Evolutionary conservation across 345 rosid species (phyloP).

Genomic region (Geranium rotundifolium): DNA sequence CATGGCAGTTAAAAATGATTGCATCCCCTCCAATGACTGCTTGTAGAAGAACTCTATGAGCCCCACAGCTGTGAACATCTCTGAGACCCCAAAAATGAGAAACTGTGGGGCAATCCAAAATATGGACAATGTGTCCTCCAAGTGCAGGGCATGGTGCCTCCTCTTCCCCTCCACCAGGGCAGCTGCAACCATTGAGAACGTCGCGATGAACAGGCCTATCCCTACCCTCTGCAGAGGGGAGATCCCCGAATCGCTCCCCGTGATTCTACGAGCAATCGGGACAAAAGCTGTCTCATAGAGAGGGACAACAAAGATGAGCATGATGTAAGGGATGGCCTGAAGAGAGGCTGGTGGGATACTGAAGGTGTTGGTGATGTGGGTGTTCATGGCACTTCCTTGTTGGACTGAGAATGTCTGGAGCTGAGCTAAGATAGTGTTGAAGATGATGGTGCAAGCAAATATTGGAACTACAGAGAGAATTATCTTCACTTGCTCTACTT

Average conservation of each 20-base stretch:
- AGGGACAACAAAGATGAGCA: conserved; percentile 73
- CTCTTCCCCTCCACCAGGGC: conserved; percentile 79
- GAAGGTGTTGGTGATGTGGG: conserved; percentile 48
- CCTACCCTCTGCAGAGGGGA: conserved; percentile 74
- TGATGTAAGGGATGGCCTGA: conserved; percentile 83
- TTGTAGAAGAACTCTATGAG: conserved; percentile 93
- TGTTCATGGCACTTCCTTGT: conserved; percentile 81
- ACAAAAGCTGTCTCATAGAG: conserved; percentile 60
- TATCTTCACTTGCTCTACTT: conserved; percentile 83
- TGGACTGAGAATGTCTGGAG: conserved; percentile 97
- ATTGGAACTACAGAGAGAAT: conserved; percentile 70
- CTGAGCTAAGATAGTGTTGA: conserved; percentile 93
- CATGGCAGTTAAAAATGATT: conserved; percentile 64
- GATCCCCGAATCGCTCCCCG: conserved; percentile 66
- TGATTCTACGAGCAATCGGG: conserved; percentile 55
- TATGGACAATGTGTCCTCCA: conserved; percentile 34
- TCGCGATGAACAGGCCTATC: conserved; percentile 63
- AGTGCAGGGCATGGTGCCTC: conserved; percentile 29
- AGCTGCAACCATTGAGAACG: conserved; percentile 91
- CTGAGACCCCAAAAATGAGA: conserved; percentile 79
- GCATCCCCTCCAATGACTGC: conserved; percentile 79
- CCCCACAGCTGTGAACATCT: conserved; percentile 95
- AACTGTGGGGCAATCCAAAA: conserved; percentile 94
- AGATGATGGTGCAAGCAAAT: conserved; percentile 82
- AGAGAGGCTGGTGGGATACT: conserved; percentile 92